Evolutionary conservation across 2,329 filamentous ascomycete species (phyloP).

Genomic region (Tolypocladium amazonense): DNA sequence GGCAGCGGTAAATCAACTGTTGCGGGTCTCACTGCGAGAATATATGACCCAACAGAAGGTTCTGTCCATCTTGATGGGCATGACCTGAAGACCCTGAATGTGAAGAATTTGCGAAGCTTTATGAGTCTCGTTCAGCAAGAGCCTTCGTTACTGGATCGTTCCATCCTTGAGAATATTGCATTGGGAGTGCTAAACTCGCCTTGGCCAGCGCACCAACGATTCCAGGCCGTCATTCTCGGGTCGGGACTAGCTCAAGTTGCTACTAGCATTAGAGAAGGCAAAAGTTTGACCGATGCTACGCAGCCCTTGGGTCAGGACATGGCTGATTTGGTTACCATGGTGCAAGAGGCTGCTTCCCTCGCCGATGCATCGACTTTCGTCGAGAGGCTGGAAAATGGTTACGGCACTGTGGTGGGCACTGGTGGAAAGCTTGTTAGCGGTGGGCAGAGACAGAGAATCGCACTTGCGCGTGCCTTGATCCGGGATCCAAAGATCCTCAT

Average conservation of each 20-base stretch:
- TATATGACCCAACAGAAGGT: conserved; percentile 46
- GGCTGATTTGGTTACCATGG: conserved; percentile 19
- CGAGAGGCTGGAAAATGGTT: conserved; percentile 39
- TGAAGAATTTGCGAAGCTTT: conserved; percentile 28
- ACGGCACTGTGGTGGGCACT: conserved; percentile 41
- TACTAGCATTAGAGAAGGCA: conserved; percentile 37
- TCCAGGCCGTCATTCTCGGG: conserved; percentile 37
- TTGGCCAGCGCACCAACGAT: conserved; percentile 23
- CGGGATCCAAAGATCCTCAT: conserved; percentile 46
- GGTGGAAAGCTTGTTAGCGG: conserved; percentile 45
- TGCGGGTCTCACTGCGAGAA: conserved; percentile 41
- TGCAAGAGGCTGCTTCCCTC: conserved; percentile 5
- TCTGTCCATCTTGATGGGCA: conserved; percentile 34
- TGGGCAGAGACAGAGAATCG: conserved; percentile 50
- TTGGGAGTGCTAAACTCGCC: conserved; percentile 36
- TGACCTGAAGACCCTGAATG: conserved; percentile 36
- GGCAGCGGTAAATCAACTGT: conserved; percentile 49
- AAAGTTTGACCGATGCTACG: conserved; percentile 33
- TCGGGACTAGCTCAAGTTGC: conserved; percentile 39
- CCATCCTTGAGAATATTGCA: conserved; percentile 39
- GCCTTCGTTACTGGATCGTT: conserved; percentile 31
- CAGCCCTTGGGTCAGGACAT: conserved; percentile 30
- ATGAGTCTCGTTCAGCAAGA: conserved; percentile 36
- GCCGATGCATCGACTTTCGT: conserved; percentile 32
- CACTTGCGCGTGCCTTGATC: conserved; percentile 46